These are phyloP conservation scores for Solanum arcanum DNA, from an alignment of 257 asterid genomes.

Conservation along the genomic window DNA sequence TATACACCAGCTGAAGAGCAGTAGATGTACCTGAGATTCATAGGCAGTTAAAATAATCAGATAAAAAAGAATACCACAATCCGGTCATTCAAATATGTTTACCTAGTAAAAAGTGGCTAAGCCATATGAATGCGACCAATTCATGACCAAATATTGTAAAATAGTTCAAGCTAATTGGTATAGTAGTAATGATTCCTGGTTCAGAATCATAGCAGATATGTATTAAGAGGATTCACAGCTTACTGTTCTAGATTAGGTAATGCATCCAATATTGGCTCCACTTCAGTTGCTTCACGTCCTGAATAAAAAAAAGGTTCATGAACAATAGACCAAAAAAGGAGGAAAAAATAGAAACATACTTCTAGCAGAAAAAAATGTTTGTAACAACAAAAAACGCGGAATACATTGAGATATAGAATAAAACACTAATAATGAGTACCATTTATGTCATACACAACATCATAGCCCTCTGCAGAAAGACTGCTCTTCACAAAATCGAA, in stretches of 20 bases:
- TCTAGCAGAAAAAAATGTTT: background rate
- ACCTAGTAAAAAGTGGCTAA: background rate
- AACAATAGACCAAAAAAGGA: background rate
- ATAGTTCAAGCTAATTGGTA: background rate
- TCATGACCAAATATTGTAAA: background rate
- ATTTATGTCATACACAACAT: conserved; percentile 89
- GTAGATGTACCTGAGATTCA: conserved; percentile 62
- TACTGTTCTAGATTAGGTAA: conserved; percentile 93
- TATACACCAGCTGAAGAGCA: conserved; percentile 93
- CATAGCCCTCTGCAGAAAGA: conserved; percentile 82
- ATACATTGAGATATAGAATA: background rate
- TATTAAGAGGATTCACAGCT: conserved; percentile 6
- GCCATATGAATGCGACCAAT: background rate
- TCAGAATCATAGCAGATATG: background rate
- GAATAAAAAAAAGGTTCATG: conserved; percentile 2
- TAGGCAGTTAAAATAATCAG: background rate
- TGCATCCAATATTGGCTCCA: conserved; percentile 80
- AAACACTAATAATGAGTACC: conserved; percentile 28
- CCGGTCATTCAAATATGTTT: background rate
- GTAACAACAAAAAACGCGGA: background rate
- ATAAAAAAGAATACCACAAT: background rate
- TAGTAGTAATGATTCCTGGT: background rate
- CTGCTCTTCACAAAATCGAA: conserved; percentile 84
- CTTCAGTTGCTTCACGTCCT: conserved; percentile 97
- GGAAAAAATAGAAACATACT: background rate